Percentiles rank a stretch among this genome's conserved stretches.
Evolutionary conservation across 768 basidiomycete genomes (phyloP).

Genomic region (Agrocybe chaxingu): DNA sequence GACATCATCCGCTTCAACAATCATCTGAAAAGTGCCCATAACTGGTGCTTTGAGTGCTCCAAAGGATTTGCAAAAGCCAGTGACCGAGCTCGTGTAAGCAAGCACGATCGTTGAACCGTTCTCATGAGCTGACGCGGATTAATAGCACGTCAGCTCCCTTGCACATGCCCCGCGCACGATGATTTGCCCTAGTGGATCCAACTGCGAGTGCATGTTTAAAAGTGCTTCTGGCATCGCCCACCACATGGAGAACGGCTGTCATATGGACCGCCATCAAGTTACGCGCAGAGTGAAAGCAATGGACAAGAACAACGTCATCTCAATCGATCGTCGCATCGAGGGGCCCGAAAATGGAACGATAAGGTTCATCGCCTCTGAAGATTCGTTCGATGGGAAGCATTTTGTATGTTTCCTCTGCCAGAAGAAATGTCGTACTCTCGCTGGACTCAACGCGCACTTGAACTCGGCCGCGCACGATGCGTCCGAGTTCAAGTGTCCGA

Average conservation of each 20-base stretch:
- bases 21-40: conserved; percentile 17
- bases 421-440: conserved; percentile 25
- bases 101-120: not conserved
- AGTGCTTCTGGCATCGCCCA: conserved; percentile 31
- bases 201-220: conserved; percentile 30
- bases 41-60: conserved; percentile 30
- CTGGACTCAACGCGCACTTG: conserved; percentile 31
- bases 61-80: conserved; percentile 20
- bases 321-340: conserved; percentile 25
- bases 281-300: conserved; percentile 29
- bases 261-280: conserved; percentile 33
- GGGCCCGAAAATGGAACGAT: conserved; percentile 13
- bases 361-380: conserved; percentile 28
- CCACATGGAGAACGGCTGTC: conserved; percentile 40
- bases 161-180: conserved; percentile 22
- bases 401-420: conserved; percentile 42
- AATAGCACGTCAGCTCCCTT: conserved; percentile 24
- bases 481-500: conserved; percentile 41
- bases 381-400: conserved; percentile 34
- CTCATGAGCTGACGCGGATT: not conserved
- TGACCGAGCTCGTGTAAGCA: conserved; percentile 13
- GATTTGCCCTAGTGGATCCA: conserved; percentile 21
- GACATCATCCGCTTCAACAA: conserved; percentile 7
- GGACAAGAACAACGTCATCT: conserved; percentile 31
- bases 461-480: conserved; percentile 35